Conservation (phyloP, 495 filamentous ascomycete genomes). For the Daldinia vernicosa region DNA sequence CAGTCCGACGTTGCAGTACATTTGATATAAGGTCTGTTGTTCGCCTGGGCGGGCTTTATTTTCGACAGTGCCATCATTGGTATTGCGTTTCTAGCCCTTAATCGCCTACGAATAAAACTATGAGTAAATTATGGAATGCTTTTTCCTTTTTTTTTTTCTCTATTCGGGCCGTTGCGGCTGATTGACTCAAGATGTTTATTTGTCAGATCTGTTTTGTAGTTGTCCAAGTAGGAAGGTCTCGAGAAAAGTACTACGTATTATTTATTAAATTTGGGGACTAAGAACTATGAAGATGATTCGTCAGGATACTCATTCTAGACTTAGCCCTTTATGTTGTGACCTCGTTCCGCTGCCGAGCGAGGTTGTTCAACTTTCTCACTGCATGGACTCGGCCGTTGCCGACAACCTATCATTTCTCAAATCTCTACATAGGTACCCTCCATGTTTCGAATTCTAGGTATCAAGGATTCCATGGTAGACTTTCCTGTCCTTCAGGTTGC, state of each 20-base stretch:
- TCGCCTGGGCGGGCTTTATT: neutral
- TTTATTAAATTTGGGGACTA: neutral
- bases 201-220: neutral
- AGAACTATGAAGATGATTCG: neutral
- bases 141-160: too few species aligned
- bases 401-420: neutral
- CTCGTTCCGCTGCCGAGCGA: neutral
- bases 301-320: neutral
- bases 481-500: constrained; percentile 17
- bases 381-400: neutral
- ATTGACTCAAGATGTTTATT: neutral
- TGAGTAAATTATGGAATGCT: neutral
- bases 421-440: neutral
- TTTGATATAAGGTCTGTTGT: neutral
- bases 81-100: neutral
- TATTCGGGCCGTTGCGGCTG: constrained; percentile 2
- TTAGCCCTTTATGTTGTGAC: neutral
- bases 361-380: neutral
- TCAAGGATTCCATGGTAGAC: constrained; percentile 20
- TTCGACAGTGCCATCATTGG: neutral
- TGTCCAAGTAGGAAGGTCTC: neutral
- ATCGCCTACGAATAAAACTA: neutral
- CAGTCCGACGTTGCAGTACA: neutral
- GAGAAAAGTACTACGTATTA: neutral
- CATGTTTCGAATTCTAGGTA: neutral